Evolutionary conservation across 345 rosid genomes (phyloP), one percentile per base, ranked within the genome.

Genomic region (Excoecaria agallocha): DNA sequence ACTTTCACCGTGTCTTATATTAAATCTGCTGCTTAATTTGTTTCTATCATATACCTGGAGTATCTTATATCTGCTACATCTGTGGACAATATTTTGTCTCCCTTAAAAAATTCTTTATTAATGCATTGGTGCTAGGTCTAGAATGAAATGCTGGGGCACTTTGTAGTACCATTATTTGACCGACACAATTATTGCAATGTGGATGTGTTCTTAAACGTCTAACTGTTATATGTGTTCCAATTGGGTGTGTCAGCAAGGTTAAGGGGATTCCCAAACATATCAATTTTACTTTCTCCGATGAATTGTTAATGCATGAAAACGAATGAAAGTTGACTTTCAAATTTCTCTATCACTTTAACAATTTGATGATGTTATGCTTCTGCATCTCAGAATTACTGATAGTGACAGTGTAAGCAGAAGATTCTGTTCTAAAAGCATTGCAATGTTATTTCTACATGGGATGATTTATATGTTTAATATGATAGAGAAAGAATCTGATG

Each of bases 331-430:
- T 12, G 8, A 16, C 38, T 54, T 51, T 68, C 60, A 68, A 30
- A 51, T n/a, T 68, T 16, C n/a, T n/a, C 59, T 50, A 7, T 68
- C 3, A 25, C 45, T 30, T 50, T 15, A 16, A 68, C 30, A 19
- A 37, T 51, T 30, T 30, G 41, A 19, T 51, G 41, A 6, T 68
- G 72, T 8, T 9, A 11, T 19, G 59, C 15, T 25, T 45, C 54
- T 68, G 1, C 16, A 25, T 49, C 25, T 67, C 12, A 16, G 52
- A 24, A 49, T 24, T 43, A 8, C 30, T 67, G 56, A 67, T 46
- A 16, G 71, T 50, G 72, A 66, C 46, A 48, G 35, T 63, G 56
- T 25, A 57, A 39, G 61, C 13, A 70, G 60, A 49, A 30, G 30
- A 30, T 30, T 30, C 30, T 30, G 30, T 35, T 54, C 12, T 16